Conservation (phyloP, 1,284 basidiomycete genomes). For the Apiotrichum sp. region DNA sequence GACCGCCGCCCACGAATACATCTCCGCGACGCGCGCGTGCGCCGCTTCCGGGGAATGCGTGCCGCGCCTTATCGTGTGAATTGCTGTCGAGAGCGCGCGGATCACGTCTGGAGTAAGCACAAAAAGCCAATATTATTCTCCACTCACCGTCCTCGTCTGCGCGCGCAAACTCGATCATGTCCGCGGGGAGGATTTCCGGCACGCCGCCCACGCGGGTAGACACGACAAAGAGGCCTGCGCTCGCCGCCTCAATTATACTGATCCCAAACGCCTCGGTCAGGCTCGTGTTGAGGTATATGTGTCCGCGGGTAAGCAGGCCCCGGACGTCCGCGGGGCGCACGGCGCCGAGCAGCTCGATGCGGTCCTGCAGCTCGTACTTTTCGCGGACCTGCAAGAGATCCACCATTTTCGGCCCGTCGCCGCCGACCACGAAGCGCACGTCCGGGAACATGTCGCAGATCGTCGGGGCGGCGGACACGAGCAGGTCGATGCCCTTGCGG, state of each 20-base stretch:
- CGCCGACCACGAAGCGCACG: conserved; percentile 83
- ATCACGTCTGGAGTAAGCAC: conserved; percentile 71
- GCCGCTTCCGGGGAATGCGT: conserved; percentile 71
- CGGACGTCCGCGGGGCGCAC: conserved; percentile 75
- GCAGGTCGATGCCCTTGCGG: conserved; percentile 91
- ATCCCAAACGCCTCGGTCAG: conserved; percentile 97
- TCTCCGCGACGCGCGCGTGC: conserved; percentile 67
- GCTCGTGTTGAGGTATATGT: conserved; percentile 92
- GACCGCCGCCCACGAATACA: conserved; percentile 87
- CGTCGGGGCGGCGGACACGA: conserved; percentile 83
- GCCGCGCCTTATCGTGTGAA: conserved; percentile 62
- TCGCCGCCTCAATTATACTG: conserved; percentile 91
- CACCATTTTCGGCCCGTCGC: conserved; percentile 91
- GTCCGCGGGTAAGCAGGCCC: conserved; percentile 71
- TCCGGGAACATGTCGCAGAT: conserved; percentile 79
- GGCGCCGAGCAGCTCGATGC: conserved; percentile 79
- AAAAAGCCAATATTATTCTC: not conserved
- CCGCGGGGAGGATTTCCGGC: conserved; percentile 85
- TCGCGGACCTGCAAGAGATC: conserved; percentile 96
- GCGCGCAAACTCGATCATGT: conserved; percentile 89
- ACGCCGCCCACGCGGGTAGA: conserved; percentile 91
- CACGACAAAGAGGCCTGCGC: conserved; percentile 88
- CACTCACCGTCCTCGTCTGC: conserved; percentile 70
- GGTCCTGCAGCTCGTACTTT: conserved; percentile 78
- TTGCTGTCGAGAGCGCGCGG: conserved; percentile 72